phyloP scores from a whole-genome alignment of 257 asterid genomes.

The Scutellaria baicalensis region DNA sequence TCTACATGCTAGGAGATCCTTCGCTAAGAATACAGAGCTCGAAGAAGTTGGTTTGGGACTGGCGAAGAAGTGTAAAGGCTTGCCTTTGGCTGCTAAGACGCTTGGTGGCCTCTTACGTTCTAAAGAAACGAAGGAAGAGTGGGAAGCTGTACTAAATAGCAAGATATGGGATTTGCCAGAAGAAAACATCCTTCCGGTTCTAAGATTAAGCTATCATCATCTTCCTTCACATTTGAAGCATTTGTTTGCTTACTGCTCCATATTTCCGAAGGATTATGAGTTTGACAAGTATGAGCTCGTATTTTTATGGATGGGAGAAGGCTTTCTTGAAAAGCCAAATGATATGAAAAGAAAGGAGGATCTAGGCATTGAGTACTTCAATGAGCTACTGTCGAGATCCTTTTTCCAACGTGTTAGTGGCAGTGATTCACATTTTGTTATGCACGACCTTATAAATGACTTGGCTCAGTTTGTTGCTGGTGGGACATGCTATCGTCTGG shows the following conservation, averaged over 20 bases:
- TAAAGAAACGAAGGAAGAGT: slow-evolving; percentile 36
- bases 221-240: slow-evolving; percentile 60
- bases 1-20: slow-evolving; percentile 33
- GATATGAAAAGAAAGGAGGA: slow-evolving; percentile 31
- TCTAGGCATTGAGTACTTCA: slow-evolving; percentile 40
- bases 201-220: slow-evolving; percentile 53
- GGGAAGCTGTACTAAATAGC: slow-evolving; percentile 46
- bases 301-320: slow-evolving; percentile 56
- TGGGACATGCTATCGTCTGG: slow-evolving; percentile 41
- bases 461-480: slow-evolving; percentile 53
- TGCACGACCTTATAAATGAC: slow-evolving; percentile 60
- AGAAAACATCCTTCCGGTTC: slow-evolving; percentile 37
- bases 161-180: slow-evolving; percentile 50
- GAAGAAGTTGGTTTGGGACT: slow-evolving; percentile 36
- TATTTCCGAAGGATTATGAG: slow-evolving; percentile 62
- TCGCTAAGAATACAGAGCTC: slow-evolving; percentile 21
- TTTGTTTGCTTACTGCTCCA: slow-evolving; percentile 53
- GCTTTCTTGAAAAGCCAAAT: slow-evolving; percentile 36
- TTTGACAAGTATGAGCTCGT: slow-evolving; percentile 49
- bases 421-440: slow-evolving; percentile 30
- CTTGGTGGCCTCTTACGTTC: slow-evolving; percentile 53
- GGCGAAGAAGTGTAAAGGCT: slow-evolving; percentile 55
- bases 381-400: slow-evolving; percentile 44
- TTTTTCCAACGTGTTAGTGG: slow-evolving; percentile 39
- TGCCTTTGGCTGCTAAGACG: slow-evolving; percentile 66